Percentiles rank a stretch among this genome's conserved stretches.
Evolutionary conservation across 495 filamentous ascomycete genomes (phyloP).

Genomic region (Penicillium crystallinum): DNA sequence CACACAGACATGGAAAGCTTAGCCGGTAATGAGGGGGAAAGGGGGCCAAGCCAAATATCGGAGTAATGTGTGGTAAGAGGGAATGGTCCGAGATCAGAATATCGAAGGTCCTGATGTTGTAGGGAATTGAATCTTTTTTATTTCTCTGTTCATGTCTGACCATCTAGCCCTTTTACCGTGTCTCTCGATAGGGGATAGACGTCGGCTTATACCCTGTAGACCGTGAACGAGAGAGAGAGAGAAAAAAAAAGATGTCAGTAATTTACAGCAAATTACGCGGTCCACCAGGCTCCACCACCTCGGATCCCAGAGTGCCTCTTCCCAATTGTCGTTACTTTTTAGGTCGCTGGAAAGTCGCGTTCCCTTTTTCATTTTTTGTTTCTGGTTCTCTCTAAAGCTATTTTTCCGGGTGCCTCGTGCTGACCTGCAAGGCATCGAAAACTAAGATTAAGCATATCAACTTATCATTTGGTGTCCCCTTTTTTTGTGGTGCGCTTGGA

Average conservation of each 20-base stretch:
- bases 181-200: too few species aligned
- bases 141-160: background rate
- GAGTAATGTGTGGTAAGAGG: slow-evolving; percentile 21
- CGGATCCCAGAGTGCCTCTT: slow-evolving; percentile 38
- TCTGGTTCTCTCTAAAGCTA: slow-evolving; percentile 11
- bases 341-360: slow-evolving; percentile 11
- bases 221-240: background rate
- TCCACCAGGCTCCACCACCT: slow-evolving; percentile 34
- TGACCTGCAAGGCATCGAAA: slow-evolving; percentile 47
- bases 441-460: slow-evolving; percentile 49
- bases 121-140: too few species aligned
- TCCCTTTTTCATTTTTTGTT: slow-evolving; percentile 10
- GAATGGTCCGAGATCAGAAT: slow-evolving; percentile 21
- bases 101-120: too few species aligned
- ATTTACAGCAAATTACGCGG: slow-evolving; percentile 31
- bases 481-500: slow-evolving; percentile 3
- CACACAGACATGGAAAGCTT: slow-evolving; percentile 18
- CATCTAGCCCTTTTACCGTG: too few species aligned
- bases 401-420: slow-evolving; percentile 33
- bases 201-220: too few species aligned
- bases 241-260: slow-evolving; percentile 3
- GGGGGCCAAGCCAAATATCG: slow-evolving; percentile 21
- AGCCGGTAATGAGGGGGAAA: slow-evolving; percentile 20
- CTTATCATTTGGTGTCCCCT: slow-evolving; percentile 21
- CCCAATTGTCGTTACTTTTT: slow-evolving; percentile 27